Conservation (phyloP, 257 asterid species). For the Linaria vulgaris region DNA sequence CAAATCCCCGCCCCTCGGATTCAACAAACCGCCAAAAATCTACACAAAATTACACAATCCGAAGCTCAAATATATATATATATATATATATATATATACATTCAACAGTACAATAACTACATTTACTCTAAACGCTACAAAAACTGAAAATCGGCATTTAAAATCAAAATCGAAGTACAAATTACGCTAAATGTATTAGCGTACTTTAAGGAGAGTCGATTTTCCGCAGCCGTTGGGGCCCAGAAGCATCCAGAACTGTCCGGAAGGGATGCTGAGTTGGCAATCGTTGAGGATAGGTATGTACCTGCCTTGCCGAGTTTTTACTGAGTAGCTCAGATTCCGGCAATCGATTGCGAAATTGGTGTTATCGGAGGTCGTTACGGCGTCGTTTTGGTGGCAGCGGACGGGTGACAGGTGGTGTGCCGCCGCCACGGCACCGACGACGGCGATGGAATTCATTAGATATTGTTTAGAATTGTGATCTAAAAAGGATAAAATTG, state of each 20-base stretch:
- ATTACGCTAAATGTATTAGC: too few relatives aligned
- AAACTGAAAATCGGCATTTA: not conserved
- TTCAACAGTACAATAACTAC: too few relatives aligned
- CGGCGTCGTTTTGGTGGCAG: slow-evolving; percentile 22
- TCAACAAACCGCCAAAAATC: slow-evolving; percentile 88
- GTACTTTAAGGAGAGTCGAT: slow-evolving; percentile 87
- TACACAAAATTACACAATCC: slow-evolving; percentile 26
- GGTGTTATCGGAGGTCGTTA: slow-evolving; percentile 28
- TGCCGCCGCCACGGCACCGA: slow-evolving; percentile 41
- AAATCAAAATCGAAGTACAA: not conserved
- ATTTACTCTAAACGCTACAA: not conserved
- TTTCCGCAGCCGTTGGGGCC: slow-evolving; percentile 97
- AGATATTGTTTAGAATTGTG: too few relatives aligned
- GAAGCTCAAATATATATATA: slow-evolving; percentile 7
- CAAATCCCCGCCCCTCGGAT: slow-evolving; percentile 65
- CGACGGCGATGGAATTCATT: slow-evolving; percentile 46
- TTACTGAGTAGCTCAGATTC: slow-evolving; percentile 58
- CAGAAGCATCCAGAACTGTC: slow-evolving; percentile 97
- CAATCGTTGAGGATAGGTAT: slow-evolving; percentile 75
- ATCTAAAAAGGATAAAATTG: too few relatives aligned
- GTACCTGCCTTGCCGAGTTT: slow-evolving; percentile 45
- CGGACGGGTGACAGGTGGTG: slow-evolving; percentile 39
- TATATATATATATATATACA: too few relatives aligned
- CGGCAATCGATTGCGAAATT: slow-evolving; percentile 58
- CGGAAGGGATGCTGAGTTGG: slow-evolving; percentile 69